Percentiles rank a stretch among this genome's conserved stretches.
Conservation (phyloP, 768 basidiomycete genomes). For the Galerina marginata region DNA sequence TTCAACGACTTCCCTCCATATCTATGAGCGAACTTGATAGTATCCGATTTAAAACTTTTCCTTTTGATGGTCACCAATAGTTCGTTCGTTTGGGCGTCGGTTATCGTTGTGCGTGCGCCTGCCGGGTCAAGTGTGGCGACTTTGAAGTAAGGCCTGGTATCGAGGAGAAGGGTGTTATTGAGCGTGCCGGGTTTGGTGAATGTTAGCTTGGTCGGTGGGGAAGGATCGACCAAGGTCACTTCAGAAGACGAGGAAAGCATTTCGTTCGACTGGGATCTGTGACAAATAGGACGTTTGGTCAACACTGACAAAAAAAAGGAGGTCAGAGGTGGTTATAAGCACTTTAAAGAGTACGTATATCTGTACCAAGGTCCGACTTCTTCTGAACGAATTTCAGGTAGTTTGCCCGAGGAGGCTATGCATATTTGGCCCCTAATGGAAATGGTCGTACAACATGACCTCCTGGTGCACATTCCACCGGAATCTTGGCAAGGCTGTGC, state of each 20-base stretch:
- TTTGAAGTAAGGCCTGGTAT: conserved; percentile 22
- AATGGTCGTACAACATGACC: too few species aligned
- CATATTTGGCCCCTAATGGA: too few species aligned
- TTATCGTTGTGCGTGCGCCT: conserved; percentile 24
- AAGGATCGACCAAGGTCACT: conserved; percentile 17
- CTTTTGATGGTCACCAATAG: conserved; percentile 23
- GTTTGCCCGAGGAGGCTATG: too few species aligned
- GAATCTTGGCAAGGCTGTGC: too few species aligned
- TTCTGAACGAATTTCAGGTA: too few species aligned
- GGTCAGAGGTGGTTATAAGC: too few species aligned
- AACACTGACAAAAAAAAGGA: too few species aligned
- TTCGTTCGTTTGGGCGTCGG: conserved; percentile 22
- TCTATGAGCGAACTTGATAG: conserved; percentile 26
- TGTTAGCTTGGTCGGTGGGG: conserved; percentile 13
- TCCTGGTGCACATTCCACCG: too few species aligned
- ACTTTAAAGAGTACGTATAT: too few species aligned
- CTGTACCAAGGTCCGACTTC: too few species aligned
- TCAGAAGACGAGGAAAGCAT: conserved; percentile 2
- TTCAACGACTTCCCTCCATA: conserved; percentile 24
- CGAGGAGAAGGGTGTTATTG: conserved; percentile 22
- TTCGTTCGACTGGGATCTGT: too few species aligned
- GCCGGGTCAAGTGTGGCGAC: conserved; percentile 26
- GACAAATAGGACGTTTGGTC: too few species aligned
- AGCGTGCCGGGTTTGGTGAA: conserved; percentile 28
- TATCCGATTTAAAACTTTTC: conserved; percentile 25